Conservation (phyloP, 192 early-diverging fungal species). For the Backusella liffmaniae region DNA sequence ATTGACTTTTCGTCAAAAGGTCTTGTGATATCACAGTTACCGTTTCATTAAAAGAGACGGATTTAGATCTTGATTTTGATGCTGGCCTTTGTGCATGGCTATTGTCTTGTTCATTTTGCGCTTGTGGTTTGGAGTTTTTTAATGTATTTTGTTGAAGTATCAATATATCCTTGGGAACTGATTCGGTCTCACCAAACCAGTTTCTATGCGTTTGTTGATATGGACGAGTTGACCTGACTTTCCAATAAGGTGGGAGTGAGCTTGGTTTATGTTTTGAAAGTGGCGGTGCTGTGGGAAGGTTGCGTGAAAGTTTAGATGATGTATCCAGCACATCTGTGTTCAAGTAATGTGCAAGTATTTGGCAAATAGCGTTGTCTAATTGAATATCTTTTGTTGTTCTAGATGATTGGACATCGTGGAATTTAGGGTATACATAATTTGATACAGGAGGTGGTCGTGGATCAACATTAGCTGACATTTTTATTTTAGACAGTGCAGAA, state of each 20-base stretch:
- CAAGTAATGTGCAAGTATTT: conserved; percentile 5
- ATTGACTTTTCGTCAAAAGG: not conserved
- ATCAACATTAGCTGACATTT: conserved; percentile 9
- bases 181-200: not conserved
- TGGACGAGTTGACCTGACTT: not conserved
- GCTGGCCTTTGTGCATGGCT: not conserved
- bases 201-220: conserved; percentile 4
- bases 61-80: conserved; percentile 2
- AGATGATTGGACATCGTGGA: conserved; percentile 1
- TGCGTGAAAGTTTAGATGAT: not conserved
- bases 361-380: conserved; percentile 7
- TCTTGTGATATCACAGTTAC: conserved; percentile 11
- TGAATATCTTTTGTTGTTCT: conserved; percentile 12
- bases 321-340: not conserved
- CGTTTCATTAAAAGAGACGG: conserved; percentile 21
- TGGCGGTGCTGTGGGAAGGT: not conserved
- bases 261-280: not conserved
- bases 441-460: conserved; percentile 11
- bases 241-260: not conserved
- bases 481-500: not conserved
- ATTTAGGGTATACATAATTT: conserved; percentile 14
- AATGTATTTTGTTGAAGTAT: not conserved
- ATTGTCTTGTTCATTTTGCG: not conserved
- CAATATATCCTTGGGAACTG: not conserved
- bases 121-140: not conserved